phyloP scores from a whole-genome alignment of 1,284 basidiomycete species.

The Hymenochaete sp. region DNA sequence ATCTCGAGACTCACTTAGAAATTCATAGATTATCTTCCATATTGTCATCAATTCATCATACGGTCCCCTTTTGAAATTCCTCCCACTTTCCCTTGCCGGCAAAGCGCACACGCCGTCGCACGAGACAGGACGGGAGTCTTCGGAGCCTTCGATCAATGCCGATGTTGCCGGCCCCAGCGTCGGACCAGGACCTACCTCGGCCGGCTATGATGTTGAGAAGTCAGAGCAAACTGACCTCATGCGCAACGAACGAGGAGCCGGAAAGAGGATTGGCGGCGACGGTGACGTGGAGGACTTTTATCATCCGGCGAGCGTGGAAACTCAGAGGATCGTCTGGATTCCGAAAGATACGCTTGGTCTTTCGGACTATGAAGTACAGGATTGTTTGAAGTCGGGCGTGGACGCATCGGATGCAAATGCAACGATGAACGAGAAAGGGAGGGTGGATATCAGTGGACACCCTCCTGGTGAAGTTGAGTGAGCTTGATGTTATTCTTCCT shows the following conservation, averaged over 20 bases:
- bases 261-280: conserved; percentile 24
- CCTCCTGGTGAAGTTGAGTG: conserved; percentile 27
- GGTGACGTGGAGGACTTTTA: conserved; percentile 44
- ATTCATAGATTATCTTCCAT: conserved; percentile 39
- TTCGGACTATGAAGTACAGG: conserved; percentile 42
- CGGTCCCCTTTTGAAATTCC: conserved; percentile 50
- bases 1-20: background rate
- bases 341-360: conserved; percentile 62
- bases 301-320: conserved; percentile 70
- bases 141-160: background rate
- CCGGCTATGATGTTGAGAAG: conserved; percentile 4
- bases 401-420: conserved; percentile 48
- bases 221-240: conserved; percentile 2
- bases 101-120: conserved; percentile 5
- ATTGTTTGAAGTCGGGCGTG: conserved; percentile 52
- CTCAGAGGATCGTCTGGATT: conserved; percentile 76
- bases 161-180: background rate
- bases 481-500: background rate
- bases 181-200: background rate
- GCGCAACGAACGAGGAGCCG: background rate
- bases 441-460: conserved; percentile 45
- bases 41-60: conserved; percentile 62
- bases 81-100: conserved; percentile 39
- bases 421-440: conserved; percentile 58
- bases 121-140: background rate